phyloP scores from a whole-genome alignment of 73 alveolate genomes.

The Stentor coeruleus region DNA sequence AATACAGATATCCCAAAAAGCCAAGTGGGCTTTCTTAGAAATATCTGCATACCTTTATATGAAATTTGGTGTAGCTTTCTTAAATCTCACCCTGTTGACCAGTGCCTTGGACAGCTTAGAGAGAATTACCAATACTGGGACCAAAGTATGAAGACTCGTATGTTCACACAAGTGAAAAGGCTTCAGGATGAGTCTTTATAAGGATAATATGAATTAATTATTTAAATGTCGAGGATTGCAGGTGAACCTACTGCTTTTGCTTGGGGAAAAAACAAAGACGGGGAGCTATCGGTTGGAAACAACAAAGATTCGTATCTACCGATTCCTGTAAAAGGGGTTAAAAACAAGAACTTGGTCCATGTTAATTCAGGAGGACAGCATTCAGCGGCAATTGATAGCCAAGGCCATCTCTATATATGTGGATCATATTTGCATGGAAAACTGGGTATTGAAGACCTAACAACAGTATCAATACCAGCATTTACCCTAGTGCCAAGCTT shows the following conservation, averaged over 20 bases:
- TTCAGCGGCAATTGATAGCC: constrained; percentile 81
- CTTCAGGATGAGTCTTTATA: neutral
- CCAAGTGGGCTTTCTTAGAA: constrained; percentile 5
- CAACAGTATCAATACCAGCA: constrained; percentile 56
- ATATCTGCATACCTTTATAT: constrained; percentile 15
- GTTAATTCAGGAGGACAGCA: constrained; percentile 89
- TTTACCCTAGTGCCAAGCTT: constrained; percentile 56
- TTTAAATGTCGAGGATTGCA: constrained; percentile 25
- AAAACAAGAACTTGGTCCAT: constrained; percentile 51
- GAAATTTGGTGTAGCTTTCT: constrained; percentile 3
- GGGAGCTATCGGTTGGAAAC: constrained; percentile 90
- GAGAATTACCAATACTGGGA: neutral
- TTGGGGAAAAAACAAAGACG: constrained; percentile 95
- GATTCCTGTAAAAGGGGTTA: constrained; percentile 64
- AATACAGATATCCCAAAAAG: neutral
- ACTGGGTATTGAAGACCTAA: constrained; percentile 75
- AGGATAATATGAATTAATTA: neutral
- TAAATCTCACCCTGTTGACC: neutral
- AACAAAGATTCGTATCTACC: constrained; percentile 73
- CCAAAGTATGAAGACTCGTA: too few species aligned
- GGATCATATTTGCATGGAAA: constrained; percentile 95
- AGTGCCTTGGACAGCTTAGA: neutral
- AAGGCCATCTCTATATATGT: constrained; percentile 80
- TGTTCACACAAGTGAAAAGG: too few species aligned
- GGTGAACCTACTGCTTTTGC: constrained; percentile 23